Base-by-base conservation (phyloP, 306 rosid species). In the Fagus crenata region DNA sequence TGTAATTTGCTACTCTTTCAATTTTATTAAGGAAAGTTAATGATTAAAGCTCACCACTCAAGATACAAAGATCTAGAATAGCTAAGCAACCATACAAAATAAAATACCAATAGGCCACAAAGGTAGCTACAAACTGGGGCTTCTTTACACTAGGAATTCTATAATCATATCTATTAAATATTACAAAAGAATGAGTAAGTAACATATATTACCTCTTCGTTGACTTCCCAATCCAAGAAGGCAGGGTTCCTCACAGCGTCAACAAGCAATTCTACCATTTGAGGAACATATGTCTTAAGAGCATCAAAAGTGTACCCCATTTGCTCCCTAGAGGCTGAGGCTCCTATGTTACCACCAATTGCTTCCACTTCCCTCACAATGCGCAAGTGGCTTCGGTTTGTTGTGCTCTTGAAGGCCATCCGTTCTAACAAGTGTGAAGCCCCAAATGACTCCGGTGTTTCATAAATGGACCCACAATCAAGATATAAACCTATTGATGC, bases 261-360 rank as follows among this genome's bases (percentile, higher is more conserved):
- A 83, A 91, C 88, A 15, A 93, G 93, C 79, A 96, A 74, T 79
- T 96, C 99, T 42, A 96, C 97, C 98, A 96, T 96, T 80, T 96
- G 90, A 55, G 98, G 98, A 75, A 84, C 87, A 86, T 93, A 91
- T 14, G 96, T 88, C 85, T 96, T 96, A 8, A 96, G 78, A 72
- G 96, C 98, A 87, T 96, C 99, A 79, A 89, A 89, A 61, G 99
- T 88, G 81, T 96, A 96, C 32, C 98, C 97, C 98, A 96, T 92
- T 81, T 96, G 99, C 84, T 96, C 99, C 49, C 96, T 81, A 72
- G 98, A 91, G 69, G 98, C 98, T 17, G 93, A 89, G 72, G 99
- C 97, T 81, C 92, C 91, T 43, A 93, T 81, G 77, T 89, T 89
- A 77, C 97, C 98, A 35, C 98, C 98, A 67, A 92, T 88, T 68